These are phyloP conservation scores for Ophioceras dolichostomum DNA, from an alignment of 2,329 filamentous ascomycete genomes.

Conservation along the genomic window DNA sequence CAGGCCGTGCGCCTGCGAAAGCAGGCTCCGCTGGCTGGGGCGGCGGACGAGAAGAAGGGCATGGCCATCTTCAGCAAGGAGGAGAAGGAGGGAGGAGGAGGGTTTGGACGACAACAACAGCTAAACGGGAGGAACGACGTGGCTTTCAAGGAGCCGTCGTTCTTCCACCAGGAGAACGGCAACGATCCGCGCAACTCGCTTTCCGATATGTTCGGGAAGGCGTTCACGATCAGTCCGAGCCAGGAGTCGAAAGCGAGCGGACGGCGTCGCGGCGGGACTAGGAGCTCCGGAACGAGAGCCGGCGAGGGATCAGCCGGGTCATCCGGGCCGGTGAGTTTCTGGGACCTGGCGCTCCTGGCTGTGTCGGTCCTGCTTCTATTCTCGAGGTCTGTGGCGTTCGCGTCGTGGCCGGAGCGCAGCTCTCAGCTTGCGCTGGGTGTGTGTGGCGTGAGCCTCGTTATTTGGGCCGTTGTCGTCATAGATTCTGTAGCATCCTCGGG, in stretches of 20 bases:
- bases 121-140: constrained; percentile 13
- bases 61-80: not conserved
- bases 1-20: constrained; percentile 38
- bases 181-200: constrained; percentile 29
- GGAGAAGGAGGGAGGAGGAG: constrained; percentile 1
- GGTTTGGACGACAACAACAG: too few relatives aligned
- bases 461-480: not conserved
- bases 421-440: not conserved
- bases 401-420: not conserved
- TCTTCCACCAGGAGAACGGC: constrained; percentile 36
- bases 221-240: constrained; percentile 26
- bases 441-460: not conserved
- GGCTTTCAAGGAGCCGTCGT: constrained; percentile 46
- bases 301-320: not conserved
- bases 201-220: constrained; percentile 29
- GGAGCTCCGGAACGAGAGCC: not conserved
- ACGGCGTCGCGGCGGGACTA: too few relatives aligned
- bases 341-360: not conserved
- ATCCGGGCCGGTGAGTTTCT: not conserved
- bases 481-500: not conserved
- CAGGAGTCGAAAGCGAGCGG: constrained; percentile 9
- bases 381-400: not conserved
- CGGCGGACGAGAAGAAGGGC: not conserved
- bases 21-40: not conserved
- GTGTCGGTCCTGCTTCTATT: not conserved